Evolutionary conservation across 1,284 basidiomycete genomes (phyloP).

Genomic region (Microbotryum scabiosae): DNA sequence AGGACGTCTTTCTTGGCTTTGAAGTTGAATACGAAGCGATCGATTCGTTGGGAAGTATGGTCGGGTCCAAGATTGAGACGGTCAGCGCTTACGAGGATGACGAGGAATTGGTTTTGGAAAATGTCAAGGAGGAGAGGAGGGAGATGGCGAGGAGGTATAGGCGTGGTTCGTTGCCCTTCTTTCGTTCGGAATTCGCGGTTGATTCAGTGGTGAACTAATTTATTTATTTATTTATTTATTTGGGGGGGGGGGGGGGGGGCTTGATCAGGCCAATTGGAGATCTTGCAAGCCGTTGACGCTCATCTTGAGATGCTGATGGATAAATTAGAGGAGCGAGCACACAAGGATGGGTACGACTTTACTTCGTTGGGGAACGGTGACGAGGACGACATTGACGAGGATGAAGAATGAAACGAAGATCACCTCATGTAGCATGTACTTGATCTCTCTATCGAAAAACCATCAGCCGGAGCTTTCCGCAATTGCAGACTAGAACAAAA

Average conservation of each 20-base stretch:
- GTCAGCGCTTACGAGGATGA: not conserved
- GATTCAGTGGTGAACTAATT: no score
- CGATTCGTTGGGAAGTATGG: conserved; percentile 42
- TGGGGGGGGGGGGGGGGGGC: no score
- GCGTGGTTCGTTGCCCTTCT: conserved; percentile 11
- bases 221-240: no score
- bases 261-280: conserved; percentile 29
- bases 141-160: conserved; percentile 28
- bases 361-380: conserved; percentile 26
- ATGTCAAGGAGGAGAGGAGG: conserved; percentile 10
- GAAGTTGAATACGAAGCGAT: conserved; percentile 32
- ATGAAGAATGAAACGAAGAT: conserved; percentile 32
- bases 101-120: not conserved
- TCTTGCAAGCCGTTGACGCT: conserved; percentile 16
- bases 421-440: not conserved
- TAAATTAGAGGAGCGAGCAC: conserved; percentile 10
- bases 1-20: conserved; percentile 35
- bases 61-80: conserved; percentile 23
- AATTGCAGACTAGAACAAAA: no score
- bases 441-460: not conserved
- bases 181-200: no score
- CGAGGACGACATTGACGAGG: conserved; percentile 38
- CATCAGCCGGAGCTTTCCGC: no score
- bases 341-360: conserved; percentile 24
- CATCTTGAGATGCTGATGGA: conserved; percentile 13